Conservation (phyloP, 306 rosid genomes). For the Senna tora region DNA sequence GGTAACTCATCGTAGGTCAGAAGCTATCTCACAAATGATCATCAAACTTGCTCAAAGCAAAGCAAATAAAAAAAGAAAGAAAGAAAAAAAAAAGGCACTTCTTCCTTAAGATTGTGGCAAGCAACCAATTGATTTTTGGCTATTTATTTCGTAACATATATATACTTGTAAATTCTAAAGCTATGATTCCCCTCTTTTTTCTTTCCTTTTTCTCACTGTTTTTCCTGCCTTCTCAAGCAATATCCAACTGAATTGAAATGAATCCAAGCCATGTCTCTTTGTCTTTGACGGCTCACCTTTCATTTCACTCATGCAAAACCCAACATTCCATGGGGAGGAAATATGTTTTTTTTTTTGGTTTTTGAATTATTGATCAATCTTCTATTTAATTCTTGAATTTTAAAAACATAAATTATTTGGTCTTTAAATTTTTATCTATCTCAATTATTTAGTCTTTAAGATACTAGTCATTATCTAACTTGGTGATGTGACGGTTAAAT, state of each 20-base stretch:
- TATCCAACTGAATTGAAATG: slow-evolving; percentile 25
- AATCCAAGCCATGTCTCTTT: no score
- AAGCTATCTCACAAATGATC: slow-evolving; percentile 40
- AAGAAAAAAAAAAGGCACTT: slow-evolving; percentile 31
- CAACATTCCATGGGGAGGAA: no score
- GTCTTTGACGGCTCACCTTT: slow-evolving; percentile 42
- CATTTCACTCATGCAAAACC: slow-evolving; percentile 29
- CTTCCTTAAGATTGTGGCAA: slow-evolving; percentile 53
- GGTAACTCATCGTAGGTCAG: slow-evolving; percentile 33
- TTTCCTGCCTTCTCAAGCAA: slow-evolving; percentile 77
- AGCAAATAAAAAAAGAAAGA: no score
- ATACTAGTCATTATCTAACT: no score
- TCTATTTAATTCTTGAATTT: no score
- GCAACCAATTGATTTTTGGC: slow-evolving; percentile 37
- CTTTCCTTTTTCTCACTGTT: slow-evolving; percentile 24
- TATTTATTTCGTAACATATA: slow-evolving; percentile 35
- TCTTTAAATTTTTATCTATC: no score
- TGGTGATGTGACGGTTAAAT: no score
- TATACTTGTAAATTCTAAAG: slow-evolving; percentile 39
- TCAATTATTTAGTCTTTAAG: no score
- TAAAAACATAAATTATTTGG: no score
- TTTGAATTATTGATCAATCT: no score
- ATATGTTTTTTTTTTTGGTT: no score
- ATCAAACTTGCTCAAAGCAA: slow-evolving; percentile 31
- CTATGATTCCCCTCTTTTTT: slow-evolving; percentile 43